Conservation (phyloP, 1,284 basidiomycete genomes). For the Sparassis latifolia region DNA sequence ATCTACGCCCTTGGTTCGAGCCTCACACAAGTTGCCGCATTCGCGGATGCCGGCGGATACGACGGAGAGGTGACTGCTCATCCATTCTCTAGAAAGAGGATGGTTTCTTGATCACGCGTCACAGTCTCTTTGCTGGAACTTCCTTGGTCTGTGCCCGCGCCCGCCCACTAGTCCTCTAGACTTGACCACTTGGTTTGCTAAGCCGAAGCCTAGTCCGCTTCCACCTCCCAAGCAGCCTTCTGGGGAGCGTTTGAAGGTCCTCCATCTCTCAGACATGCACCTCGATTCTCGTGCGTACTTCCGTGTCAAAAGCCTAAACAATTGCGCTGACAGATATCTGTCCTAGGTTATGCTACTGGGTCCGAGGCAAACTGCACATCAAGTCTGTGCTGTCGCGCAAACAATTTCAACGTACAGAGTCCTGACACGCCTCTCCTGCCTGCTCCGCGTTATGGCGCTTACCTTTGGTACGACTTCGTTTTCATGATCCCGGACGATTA, state of each 20-base stretch:
- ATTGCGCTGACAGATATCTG: background rate
- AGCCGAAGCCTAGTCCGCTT: conserved; percentile 64
- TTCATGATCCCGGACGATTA: background rate
- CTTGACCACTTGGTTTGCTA: conserved; percentile 51
- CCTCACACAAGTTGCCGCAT: conserved; percentile 61
- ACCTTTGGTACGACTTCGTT: conserved; percentile 39
- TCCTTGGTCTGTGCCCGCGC: conserved; percentile 43
- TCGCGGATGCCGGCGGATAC: conserved; percentile 58
- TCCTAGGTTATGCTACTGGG: conserved; percentile 59
- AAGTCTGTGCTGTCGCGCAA: conserved; percentile 67
- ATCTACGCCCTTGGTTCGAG: conserved; percentile 47
- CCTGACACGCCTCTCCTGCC: conserved; percentile 45
- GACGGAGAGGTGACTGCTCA: conserved; percentile 55
- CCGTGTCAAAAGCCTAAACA: background rate
- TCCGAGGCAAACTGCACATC: conserved; percentile 70
- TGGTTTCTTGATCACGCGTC: background rate
- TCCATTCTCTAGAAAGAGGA: conserved; percentile 8
- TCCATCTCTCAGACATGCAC: conserved; percentile 77
- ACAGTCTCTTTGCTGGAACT: conserved; percentile 50
- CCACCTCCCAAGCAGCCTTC: conserved; percentile 48
- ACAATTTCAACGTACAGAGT: conserved; percentile 45
- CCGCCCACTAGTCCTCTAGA: conserved; percentile 48
- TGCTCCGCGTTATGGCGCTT: conserved; percentile 65
- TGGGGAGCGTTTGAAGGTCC: conserved; percentile 62
- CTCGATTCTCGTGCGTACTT: conserved; percentile 56